phyloP scores from a whole-genome alignment of 768 basidiomycete genomes.

The Panus rudis region DNA sequence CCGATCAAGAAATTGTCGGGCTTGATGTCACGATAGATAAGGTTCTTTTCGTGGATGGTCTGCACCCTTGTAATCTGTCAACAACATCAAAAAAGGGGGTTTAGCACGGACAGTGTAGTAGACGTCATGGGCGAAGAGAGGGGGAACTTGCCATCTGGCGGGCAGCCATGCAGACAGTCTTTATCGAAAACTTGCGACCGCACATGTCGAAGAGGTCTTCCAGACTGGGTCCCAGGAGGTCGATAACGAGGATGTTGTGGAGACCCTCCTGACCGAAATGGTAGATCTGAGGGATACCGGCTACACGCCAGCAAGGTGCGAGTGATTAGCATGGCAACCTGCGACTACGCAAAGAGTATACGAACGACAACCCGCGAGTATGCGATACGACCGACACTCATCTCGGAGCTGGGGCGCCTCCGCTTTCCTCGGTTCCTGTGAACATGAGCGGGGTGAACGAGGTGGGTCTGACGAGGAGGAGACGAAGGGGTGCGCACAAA shows the following conservation, averaged over 20 bases:
- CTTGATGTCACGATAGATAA: constrained; percentile 99
- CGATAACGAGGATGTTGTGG: constrained; percentile 98
- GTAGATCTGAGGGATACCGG: constrained; percentile 97
- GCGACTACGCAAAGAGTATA: constrained; percentile 11
- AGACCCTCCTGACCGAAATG: constrained; percentile 99
- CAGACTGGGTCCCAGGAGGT: constrained; percentile 91
- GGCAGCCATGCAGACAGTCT: constrained; percentile 99
- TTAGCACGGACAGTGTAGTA: background rate
- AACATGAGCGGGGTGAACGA: constrained; percentile 11
- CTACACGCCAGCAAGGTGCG: constrained; percentile 33
- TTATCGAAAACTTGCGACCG: constrained; percentile 92
- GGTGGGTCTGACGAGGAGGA: constrained; percentile 7
- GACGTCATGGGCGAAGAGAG: background rate
- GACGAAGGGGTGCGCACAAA: constrained; percentile 63
- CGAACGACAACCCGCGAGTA: constrained; percentile 79
- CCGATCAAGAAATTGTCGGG: constrained; percentile 99
- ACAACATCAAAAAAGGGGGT: constrained; percentile 6
- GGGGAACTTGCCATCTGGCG: constrained; percentile 78
- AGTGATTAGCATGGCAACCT: background rate
- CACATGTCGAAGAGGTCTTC: constrained; percentile 99
- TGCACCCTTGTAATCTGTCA: constrained; percentile 86
- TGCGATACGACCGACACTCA: constrained; percentile 96
- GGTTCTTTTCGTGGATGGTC: constrained; percentile 98
- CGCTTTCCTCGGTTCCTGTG: constrained; percentile 84
- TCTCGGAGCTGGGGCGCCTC: constrained; percentile 97